Evolutionary conservation across 1,139 yeast species (phyloP).

Genomic region (Suhomyces kunorum): DNA sequence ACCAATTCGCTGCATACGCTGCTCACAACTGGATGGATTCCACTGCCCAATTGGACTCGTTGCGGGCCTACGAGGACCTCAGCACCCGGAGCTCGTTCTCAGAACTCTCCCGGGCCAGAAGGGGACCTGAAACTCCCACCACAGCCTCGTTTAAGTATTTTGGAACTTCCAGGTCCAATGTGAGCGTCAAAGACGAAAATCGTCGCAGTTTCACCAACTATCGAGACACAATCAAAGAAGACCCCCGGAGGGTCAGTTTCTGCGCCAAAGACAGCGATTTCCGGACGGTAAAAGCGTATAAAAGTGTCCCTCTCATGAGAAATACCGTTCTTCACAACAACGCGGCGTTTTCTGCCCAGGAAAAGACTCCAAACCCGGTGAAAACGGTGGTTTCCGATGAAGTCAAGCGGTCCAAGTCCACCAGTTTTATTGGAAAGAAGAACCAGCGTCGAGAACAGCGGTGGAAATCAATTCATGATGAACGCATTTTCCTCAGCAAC

Average conservation of each 20-base stretch:
- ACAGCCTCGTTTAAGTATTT: conserved; percentile 4
- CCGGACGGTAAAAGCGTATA: conserved; percentile 4
- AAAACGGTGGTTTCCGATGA: conserved; percentile 12
- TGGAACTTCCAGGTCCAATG: conserved; percentile 7
- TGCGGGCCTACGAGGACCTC: conserved; percentile 1
- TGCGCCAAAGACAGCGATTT: background rate
- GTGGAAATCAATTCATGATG: conserved; percentile 37
- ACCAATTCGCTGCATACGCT: conserved; percentile 15
- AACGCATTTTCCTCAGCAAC: conserved; percentile 32
- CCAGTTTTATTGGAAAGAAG: conserved; percentile 23
- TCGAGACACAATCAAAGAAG: conserved; percentile 2
- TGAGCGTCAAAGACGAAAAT: conserved; percentile 3
- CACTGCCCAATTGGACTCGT: conserved; percentile 9
- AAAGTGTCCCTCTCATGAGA: conserved; percentile 9
- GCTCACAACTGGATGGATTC: conserved; percentile 26
- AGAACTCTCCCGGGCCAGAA: conserved; percentile 7
- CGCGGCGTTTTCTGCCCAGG: background rate
- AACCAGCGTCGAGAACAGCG: conserved; percentile 22
- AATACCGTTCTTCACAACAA: background rate
- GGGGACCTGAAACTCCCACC: background rate
- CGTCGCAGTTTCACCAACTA: conserved; percentile 11
- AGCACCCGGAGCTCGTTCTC: conserved; percentile 9
- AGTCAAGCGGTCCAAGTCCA: conserved; percentile 30
- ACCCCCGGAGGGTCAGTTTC: background rate
- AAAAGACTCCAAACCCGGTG: conserved; percentile 11